These are phyloP conservation scores for Fusarium albidum DNA, from an alignment of 2,329 filamentous ascomycete species.

Conservation along the genomic window DNA sequence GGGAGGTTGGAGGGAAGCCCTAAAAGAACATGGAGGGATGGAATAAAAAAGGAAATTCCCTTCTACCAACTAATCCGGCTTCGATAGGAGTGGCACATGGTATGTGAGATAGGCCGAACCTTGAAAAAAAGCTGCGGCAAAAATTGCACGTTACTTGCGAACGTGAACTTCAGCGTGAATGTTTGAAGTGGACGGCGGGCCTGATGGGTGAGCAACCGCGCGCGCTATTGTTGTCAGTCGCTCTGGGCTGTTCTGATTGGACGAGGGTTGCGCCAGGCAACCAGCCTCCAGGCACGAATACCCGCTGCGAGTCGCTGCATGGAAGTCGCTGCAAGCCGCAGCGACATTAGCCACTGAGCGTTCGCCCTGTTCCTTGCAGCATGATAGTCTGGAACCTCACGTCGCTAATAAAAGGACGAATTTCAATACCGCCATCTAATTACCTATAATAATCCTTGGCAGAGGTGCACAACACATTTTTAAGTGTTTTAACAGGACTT, in stretches of 20 bases:
- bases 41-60: slow-evolving; percentile 22
- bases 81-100: slow-evolving; percentile 34
- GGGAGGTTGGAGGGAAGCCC: slow-evolving; percentile 12
- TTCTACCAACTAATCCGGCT: slow-evolving; percentile 36
- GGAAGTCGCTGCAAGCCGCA: not conserved
- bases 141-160: slow-evolving; percentile 14
- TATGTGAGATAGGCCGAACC: slow-evolving; percentile 32
- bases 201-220: slow-evolving; percentile 37
- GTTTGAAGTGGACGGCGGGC: slow-evolving; percentile 19
- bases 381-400: not conserved
- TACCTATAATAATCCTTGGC: too few relatives aligned
- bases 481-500: too few relatives aligned
- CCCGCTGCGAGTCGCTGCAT: slow-evolving; percentile 5
- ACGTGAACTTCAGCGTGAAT: slow-evolving; percentile 25
- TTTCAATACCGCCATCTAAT: too few relatives aligned
- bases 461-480: too few relatives aligned
- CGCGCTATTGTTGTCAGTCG: slow-evolving; percentile 35
- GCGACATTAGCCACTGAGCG: slow-evolving; percentile 22
- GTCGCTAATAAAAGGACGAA: not conserved
- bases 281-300: slow-evolving; percentile 27
- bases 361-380: slow-evolving; percentile 5
- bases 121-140: slow-evolving; percentile 19
- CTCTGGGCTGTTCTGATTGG: slow-evolving; percentile 24
- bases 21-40: slow-evolving; percentile 12
- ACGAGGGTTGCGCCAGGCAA: slow-evolving; percentile 32